Evolutionary conservation across 1,284 basidiomycete species (phyloP), one percentile per base, ranked within the genome.

Genomic region (Ceratorhiza oryzae-sativae): DNA sequence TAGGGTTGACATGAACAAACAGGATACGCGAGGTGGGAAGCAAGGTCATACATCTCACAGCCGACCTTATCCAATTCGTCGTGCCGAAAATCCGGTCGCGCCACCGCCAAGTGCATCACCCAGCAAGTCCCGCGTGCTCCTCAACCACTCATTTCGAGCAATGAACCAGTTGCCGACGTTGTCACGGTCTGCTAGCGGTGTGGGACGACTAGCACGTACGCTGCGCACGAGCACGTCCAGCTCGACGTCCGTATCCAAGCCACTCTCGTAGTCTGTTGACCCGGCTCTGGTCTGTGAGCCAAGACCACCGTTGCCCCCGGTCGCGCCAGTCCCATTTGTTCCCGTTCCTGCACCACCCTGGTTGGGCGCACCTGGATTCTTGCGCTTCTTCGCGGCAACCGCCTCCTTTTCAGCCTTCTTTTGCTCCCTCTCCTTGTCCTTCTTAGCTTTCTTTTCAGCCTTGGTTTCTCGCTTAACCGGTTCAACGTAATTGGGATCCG

Each of bases 401-500:
- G 87, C 87, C 62, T 74, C 75, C 48, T 68, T 76, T 61, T 74
- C 25, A 86, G 81, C 68, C 80, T 91, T 92, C 84, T 90, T 91
- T 80, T 88, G 79, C 18, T 87, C 83, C 78, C 90, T 92, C 80
- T 93, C 91, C 71, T 85, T 83, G 75, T 92, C 90, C 73, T 87
- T 86, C 78, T 90, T 88, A 78, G 91, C 91, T 80, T 92, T 92
- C 81, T 88, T 88, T 81, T 92, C 90, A 8, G 89, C 88, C 77
- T 93, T 93, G 32, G 88, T 90, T 80, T 92, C 90, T 56, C 87
- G 85, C 81, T 94, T 94, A 36, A 92, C 90, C 0, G 94, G 93
- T 77, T 96, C 94, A n/a, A 96, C 91, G 79, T 92, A 97, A 76
- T 95, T 94, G 0, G 95, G 95, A 77, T 97, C 96, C 78, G 96